phyloP scores from a whole-genome alignment of 2,329 filamentous ascomycete species.

The Daldinia sp. region DNA sequence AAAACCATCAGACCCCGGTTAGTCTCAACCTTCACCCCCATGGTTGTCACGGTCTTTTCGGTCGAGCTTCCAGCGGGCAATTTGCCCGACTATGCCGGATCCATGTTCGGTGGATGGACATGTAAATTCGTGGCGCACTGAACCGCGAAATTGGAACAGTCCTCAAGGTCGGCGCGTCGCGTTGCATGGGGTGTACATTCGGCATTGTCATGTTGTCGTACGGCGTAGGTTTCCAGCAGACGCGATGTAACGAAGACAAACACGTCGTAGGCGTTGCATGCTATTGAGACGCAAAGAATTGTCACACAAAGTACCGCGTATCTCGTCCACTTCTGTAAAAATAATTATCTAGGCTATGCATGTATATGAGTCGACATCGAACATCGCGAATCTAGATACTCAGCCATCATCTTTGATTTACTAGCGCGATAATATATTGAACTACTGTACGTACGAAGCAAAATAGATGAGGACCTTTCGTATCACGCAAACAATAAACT shows the following conservation, averaged over 20 bases:
- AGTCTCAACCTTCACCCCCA: slow-evolving; percentile 8
- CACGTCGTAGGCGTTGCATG: slow-evolving; percentile 3
- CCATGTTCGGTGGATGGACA: background rate
- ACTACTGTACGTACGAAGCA: background rate
- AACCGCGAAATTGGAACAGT: slow-evolving; percentile 12
- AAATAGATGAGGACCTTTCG: background rate
- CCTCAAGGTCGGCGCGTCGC: slow-evolving; percentile 21
- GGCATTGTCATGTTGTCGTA: background rate
- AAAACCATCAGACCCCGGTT: slow-evolving; percentile 1
- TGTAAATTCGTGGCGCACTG: background rate
- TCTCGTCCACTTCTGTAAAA: background rate
- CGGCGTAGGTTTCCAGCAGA: background rate
- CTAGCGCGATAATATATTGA: background rate
- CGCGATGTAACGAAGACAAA: slow-evolving; percentile 28
- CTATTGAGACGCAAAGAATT: slow-evolving; percentile 1
- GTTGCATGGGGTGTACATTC: background rate
- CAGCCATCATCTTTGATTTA: background rate
- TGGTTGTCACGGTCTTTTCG: slow-evolving; percentile 14
- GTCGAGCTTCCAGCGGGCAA: slow-evolving; percentile 23
- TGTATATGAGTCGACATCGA: background rate
- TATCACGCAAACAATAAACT: background rate
- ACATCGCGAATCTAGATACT: background rate
- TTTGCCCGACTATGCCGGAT: slow-evolving; percentile 10
- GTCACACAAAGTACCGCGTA: background rate
- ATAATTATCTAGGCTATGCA: background rate